Conservation (phyloP, 2,329 filamentous ascomycete species). For the Juglanconis juglandina region DNA sequence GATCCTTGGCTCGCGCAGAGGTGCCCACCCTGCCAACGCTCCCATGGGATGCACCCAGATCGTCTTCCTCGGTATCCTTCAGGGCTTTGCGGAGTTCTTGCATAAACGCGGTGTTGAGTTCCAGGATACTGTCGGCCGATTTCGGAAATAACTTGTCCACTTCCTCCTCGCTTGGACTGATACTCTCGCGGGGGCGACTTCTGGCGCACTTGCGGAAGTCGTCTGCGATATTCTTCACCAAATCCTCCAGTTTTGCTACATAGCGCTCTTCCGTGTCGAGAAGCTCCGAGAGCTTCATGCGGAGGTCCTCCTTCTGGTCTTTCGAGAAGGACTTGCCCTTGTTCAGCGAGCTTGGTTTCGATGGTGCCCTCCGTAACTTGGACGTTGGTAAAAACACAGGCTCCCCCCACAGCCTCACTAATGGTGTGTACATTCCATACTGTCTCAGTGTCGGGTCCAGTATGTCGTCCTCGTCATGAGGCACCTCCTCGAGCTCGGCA, state of each 20-base stretch:
- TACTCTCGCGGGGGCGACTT: conserved; percentile 54
- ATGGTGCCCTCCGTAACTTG: conserved; percentile 78
- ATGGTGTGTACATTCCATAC: conserved; percentile 73
- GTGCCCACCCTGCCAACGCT: conserved; percentile 40
- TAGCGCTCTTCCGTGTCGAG: conserved; percentile 94
- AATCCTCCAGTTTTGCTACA: conserved; percentile 78
- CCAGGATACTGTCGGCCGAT: conserved; percentile 75
- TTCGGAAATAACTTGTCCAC: conserved; percentile 76
- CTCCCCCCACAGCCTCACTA: conserved; percentile 78
- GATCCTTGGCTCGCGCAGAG: conserved; percentile 57
- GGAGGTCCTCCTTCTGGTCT: conserved; percentile 78
- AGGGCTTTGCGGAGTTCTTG: conserved; percentile 71
- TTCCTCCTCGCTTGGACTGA: conserved; percentile 69
- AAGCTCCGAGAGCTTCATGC: conserved; percentile 85
- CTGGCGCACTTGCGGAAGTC: conserved; percentile 73
- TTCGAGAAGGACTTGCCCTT: conserved; percentile 73
- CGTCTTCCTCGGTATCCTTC: conserved; percentile 77
- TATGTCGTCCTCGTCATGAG: conserved; percentile 63
- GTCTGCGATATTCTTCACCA: conserved; percentile 76
- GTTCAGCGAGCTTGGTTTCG: conserved; percentile 77
- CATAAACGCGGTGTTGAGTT: conserved; percentile 78
- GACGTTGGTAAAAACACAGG: conserved; percentile 84
- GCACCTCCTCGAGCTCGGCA: conserved; percentile 56
- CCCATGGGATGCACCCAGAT: conserved; percentile 62
- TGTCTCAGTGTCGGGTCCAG: conserved; percentile 62